phyloP scores from a whole-genome alignment of 2,329 filamentous ascomycete species.

The Fusarium chuoi region DNA sequence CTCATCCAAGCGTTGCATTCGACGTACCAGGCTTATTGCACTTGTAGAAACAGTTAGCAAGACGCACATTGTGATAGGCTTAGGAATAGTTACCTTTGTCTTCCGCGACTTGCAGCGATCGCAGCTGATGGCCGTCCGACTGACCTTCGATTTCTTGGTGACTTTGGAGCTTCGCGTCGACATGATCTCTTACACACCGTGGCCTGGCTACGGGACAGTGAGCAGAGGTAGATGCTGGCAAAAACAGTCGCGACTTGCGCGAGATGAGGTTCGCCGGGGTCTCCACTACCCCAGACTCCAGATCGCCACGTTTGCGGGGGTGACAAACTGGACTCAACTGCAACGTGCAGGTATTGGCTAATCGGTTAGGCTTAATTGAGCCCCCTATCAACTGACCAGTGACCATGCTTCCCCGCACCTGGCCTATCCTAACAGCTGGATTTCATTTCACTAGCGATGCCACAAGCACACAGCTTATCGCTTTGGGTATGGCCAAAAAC shows the following conservation, averaged over 20 bases:
- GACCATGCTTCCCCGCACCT: background rate
- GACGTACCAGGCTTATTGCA: background rate
- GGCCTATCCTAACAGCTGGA: background rate
- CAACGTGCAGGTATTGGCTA: background rate
- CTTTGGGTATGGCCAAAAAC: background rate
- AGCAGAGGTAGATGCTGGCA: rapidly evolving
- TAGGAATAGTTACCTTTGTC: background rate
- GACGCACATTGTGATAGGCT: background rate
- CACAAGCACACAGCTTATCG: background rate
- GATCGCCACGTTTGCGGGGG: background rate
- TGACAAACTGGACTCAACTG: background rate
- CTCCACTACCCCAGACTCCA: background rate
- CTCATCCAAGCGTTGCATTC: rapidly evolving
- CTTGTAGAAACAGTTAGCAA: background rate
- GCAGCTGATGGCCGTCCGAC: background rate
- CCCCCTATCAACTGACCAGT: background rate
- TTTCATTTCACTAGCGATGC: too few relatives aligned
- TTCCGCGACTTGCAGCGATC: background rate
- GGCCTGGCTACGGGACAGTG: rapidly evolving
- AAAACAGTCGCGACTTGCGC: too few relatives aligned
- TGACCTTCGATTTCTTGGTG: background rate
- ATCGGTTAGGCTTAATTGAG: background rate
- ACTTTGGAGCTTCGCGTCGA: background rate
- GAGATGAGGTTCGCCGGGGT: background rate
- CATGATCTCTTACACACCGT: rapidly evolving